A percentile compares a stretch with the other conserved stretches of the same genome.
These are phyloP conservation scores for Mucor circinelloides DNA, from an alignment of 371 early-diverging fungal genomes.

Conservation along the genomic window DNA sequence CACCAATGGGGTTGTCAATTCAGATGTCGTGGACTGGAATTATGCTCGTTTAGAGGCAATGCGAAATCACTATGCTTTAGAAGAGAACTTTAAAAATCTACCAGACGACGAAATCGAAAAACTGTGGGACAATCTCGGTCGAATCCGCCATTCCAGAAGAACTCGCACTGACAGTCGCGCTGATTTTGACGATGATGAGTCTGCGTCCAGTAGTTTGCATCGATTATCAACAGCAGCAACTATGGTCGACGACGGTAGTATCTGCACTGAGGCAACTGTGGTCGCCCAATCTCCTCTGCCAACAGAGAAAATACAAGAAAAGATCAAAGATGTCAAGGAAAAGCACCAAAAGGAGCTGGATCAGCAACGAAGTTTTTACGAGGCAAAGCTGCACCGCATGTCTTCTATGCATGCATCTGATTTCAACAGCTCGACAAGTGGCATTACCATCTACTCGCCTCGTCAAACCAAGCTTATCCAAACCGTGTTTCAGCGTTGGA, in stretches of 20 bases:
- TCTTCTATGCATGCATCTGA: slow-evolving; percentile 39
- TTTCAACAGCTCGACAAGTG: not conserved
- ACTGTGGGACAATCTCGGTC: slow-evolving; percentile 59
- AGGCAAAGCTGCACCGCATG: slow-evolving; percentile 57
- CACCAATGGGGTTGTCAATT: slow-evolving; percentile 32
- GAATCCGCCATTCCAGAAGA: slow-evolving; percentile 53
- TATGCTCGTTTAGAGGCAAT: slow-evolving; percentile 75
- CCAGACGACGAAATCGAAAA: slow-evolving; percentile 65
- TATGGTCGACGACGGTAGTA: slow-evolving; percentile 46
- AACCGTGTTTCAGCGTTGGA: slow-evolving; percentile 53
- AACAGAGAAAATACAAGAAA: slow-evolving; percentile 47
- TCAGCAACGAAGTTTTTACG: slow-evolving; percentile 58
- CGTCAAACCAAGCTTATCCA: slow-evolving; percentile 33
- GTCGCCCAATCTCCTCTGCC: slow-evolving; percentile 10
- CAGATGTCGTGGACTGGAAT: slow-evolving; percentile 76
- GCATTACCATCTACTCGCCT: slow-evolving; percentile 33
- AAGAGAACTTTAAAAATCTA: slow-evolving; percentile 47
- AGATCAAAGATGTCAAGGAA: slow-evolving; percentile 53
- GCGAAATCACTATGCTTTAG: slow-evolving; percentile 50
- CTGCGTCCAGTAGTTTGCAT: slow-evolving; percentile 25
- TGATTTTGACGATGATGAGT: slow-evolving; percentile 52
- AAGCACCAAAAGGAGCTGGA: slow-evolving; percentile 59
- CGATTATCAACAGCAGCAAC: slow-evolving; percentile 31
- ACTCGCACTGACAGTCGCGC: slow-evolving; percentile 55
- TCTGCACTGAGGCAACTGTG: slow-evolving; percentile 45